Conservation (phyloP, 2,329 filamentous ascomycete species). For the Verticillium zaregamsianum region DNA sequence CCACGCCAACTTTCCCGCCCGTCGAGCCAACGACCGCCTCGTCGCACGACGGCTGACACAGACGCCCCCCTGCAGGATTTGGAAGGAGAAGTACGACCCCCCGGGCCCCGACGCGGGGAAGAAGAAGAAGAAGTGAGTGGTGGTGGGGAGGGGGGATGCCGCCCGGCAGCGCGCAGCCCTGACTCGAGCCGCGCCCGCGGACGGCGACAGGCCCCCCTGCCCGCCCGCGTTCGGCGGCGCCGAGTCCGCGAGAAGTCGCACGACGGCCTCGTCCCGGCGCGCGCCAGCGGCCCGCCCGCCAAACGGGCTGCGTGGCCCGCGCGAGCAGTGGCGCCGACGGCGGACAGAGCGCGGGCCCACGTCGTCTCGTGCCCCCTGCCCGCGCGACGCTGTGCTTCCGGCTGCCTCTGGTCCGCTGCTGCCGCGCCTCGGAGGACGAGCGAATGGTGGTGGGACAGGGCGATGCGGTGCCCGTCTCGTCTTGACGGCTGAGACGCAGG, state of each 20-base stretch:
- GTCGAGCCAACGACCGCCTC: background rate
- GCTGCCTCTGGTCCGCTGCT: background rate
- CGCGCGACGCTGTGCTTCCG: background rate
- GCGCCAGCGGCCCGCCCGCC: too few relatives aligned
- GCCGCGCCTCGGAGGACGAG: background rate
- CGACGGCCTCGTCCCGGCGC: too few relatives aligned
- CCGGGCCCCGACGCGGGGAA: constrained; percentile 8
- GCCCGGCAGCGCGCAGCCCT: background rate
- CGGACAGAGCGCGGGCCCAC: too few relatives aligned
- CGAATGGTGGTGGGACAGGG: background rate
- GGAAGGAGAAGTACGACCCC: constrained; percentile 90
- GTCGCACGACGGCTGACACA: background rate
- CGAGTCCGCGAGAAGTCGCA: too few relatives aligned
- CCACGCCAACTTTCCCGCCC: too few relatives aligned
- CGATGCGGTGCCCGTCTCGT: background rate
- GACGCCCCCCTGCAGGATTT: constrained; percentile 63
- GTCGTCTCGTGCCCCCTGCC: too few relatives aligned
- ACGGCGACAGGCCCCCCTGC: too few relatives aligned
- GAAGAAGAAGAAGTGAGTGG: constrained; percentile 24
- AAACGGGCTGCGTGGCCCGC: too few relatives aligned
- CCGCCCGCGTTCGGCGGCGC: too few relatives aligned
- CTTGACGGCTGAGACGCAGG: background rate
- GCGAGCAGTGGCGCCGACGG: too few relatives aligned
- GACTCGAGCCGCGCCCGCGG: too few relatives aligned
- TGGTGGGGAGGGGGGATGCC: background rate